These are phyloP conservation scores for Paraphoma sp. DNA, from an alignment of 2,329 filamentous ascomycete species.

Conservation along the genomic window DNA sequence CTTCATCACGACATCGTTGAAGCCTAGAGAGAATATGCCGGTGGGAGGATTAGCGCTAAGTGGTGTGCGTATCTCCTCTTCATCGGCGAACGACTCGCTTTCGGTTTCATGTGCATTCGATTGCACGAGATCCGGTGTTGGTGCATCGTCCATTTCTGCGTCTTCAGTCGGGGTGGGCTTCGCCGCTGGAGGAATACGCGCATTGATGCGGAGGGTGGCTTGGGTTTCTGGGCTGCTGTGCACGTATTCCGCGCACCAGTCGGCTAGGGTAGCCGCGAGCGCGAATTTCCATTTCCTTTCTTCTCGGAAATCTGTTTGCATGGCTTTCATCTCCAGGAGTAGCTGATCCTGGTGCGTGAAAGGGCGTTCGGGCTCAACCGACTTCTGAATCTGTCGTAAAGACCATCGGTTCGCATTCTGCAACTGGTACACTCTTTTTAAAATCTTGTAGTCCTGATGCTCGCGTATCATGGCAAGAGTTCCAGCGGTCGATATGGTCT, in stretches of 20 bases:
- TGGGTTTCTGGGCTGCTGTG: constrained; percentile 68
- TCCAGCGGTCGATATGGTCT: constrained; percentile 86
- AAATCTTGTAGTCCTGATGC: constrained; percentile 83
- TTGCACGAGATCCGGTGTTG: constrained; percentile 48
- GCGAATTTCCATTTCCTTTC: constrained; percentile 93
- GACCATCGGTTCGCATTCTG: constrained; percentile 95
- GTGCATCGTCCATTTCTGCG: constrained; percentile 47
- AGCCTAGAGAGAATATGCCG: constrained; percentile 81
- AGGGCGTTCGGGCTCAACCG: constrained; percentile 77
- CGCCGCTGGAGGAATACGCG: constrained; percentile 41
- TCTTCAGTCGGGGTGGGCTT: constrained; percentile 24
- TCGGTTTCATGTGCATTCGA: constrained; percentile 48
- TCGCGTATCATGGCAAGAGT: constrained; percentile 84
- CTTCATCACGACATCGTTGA: constrained; percentile 81
- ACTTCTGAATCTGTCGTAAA: constrained; percentile 84
- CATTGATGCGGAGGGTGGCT: constrained; percentile 71
- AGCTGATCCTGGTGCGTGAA: constrained; percentile 85
- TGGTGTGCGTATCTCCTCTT: constrained; percentile 50
- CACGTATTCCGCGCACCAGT: constrained; percentile 85
- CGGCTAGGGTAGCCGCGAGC: constrained; percentile 78
- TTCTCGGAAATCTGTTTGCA: constrained; percentile 94
- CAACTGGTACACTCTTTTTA: constrained; percentile 86
- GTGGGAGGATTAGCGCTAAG: constrained; percentile 66
- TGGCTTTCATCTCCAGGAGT: constrained; percentile 94
- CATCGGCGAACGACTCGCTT: constrained; percentile 46